These are phyloP conservation scores for Fusarium sp. DNA, from an alignment of 2,329 filamentous ascomycete genomes.

Conservation along the genomic window DNA sequence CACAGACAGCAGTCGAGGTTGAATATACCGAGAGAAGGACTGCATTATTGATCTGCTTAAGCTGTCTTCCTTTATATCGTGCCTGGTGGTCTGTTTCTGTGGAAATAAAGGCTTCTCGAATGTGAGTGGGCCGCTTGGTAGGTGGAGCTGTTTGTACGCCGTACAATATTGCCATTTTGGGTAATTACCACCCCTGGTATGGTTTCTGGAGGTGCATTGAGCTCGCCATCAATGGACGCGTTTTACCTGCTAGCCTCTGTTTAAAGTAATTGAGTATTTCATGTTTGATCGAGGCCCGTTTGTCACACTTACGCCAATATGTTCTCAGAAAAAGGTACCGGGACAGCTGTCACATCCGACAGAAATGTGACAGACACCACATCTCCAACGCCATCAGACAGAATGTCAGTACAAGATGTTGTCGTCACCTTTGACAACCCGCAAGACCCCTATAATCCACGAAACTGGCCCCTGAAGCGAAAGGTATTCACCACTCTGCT, in stretches of 20 bases:
- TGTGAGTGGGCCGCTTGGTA: no score
- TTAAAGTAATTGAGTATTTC: background rate
- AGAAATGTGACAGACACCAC: background rate
- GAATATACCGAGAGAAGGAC: no score
- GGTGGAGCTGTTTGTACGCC: background rate
- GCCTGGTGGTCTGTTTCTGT: no score
- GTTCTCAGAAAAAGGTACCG: background rate
- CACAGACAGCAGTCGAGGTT: no score
- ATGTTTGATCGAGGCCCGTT: background rate
- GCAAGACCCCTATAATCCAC: background rate
- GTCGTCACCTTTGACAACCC: background rate
- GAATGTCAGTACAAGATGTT: background rate
- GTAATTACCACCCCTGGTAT: background rate
- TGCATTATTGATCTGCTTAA: no score
- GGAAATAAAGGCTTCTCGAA: no score
- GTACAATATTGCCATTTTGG: background rate
- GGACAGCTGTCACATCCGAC: background rate
- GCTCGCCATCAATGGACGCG: background rate
- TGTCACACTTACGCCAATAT: background rate
- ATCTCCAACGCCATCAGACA: background rate
- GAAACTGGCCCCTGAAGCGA: background rate
- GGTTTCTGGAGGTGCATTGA: background rate
- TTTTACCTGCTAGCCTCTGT: background rate
- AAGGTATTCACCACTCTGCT: background rate
- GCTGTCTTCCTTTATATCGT: no score